phyloP scores from a whole-genome alignment of 345 rosid genomes.

The thale cress (Arabidopsis thaliana) region DNA sequence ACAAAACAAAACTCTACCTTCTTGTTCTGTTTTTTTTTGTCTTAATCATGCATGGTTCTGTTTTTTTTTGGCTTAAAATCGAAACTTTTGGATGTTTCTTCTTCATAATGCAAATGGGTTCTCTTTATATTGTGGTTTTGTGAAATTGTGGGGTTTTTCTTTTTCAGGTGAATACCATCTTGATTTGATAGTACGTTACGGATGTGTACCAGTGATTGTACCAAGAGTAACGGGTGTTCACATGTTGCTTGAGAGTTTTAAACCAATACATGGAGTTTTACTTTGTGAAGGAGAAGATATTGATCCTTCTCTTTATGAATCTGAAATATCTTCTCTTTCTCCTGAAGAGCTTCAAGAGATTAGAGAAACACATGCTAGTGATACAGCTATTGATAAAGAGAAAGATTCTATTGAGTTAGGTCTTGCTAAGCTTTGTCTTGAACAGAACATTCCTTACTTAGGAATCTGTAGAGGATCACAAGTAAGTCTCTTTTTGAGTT shows the following conservation, averaged over 20 bases:
- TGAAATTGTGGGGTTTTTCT: neutral
- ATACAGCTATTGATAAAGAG: conserved; percentile 78
- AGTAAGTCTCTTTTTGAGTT: conserved; percentile 36
- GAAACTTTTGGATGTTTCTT: conserved; percentile 4
- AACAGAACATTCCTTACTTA: conserved; percentile 78
- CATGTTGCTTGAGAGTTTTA: conserved; percentile 63
- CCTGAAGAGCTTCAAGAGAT: conserved; percentile 78
- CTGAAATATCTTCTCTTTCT: conserved; percentile 63
- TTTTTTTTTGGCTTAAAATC: conserved; percentile 1
- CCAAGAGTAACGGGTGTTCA: conserved; percentile 71
- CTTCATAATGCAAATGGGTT: conserved; percentile 35
- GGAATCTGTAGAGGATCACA: conserved; percentile 89
- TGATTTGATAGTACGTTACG: conserved; percentile 64
- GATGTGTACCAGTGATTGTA: conserved; percentile 72
- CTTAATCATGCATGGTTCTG: conserved; percentile 32
- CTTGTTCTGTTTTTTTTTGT: neutral
- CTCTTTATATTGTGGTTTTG: neutral
- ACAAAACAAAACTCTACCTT: conserved; percentile 3
- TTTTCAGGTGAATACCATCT: conserved; percentile 70
- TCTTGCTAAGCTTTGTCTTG: conserved; percentile 83
- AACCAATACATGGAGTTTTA: conserved; percentile 75
- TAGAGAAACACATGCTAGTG: conserved; percentile 68
- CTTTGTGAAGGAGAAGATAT: conserved; percentile 80
- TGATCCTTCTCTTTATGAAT: conserved; percentile 70
- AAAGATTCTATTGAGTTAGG: conserved; percentile 84